Evolutionary conservation across 768 basidiomycete genomes (phyloP).

Genomic region (Kwoniella newhampshirensis): DNA sequence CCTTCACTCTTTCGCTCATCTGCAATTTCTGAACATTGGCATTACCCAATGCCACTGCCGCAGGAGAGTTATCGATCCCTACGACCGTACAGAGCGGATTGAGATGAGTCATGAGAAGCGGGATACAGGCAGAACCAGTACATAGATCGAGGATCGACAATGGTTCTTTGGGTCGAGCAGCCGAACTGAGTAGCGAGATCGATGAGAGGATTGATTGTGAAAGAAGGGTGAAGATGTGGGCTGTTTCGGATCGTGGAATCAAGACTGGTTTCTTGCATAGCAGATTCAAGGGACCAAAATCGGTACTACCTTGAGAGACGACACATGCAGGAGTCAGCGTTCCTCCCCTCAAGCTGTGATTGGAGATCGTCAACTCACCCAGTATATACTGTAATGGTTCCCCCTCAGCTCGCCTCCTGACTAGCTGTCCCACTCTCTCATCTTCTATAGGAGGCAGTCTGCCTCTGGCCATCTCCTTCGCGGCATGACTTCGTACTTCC

Average conservation of each 20-base stretch:
- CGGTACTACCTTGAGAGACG: slow-evolving; percentile 33
- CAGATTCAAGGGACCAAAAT: slow-evolving; percentile 77
- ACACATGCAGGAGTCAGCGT: background rate
- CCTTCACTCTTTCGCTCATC: slow-evolving; percentile 4
- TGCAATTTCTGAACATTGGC: slow-evolving; percentile 7
- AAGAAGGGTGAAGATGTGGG: slow-evolving; percentile 28
- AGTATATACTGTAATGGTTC: slow-evolving; percentile 91
- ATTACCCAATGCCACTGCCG: slow-evolving; percentile 23
- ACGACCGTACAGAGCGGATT: slow-evolving; percentile 1
- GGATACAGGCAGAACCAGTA: slow-evolving; percentile 89
- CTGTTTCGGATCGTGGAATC: slow-evolving; percentile 91
- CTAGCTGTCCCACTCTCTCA: slow-evolving; percentile 53
- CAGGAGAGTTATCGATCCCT: slow-evolving; percentile 35
- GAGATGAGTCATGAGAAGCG: slow-evolving; percentile 69
- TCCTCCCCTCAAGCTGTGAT: too few species aligned
- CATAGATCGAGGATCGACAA: slow-evolving; percentile 77
- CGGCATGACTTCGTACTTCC: slow-evolving; percentile 25
- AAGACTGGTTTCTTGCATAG: slow-evolving; percentile 73
- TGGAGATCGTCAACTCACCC: slow-evolving; percentile 58
- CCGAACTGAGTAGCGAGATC: slow-evolving; percentile 17
- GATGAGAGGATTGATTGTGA: slow-evolving; percentile 68
- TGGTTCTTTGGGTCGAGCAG: slow-evolving; percentile 50
- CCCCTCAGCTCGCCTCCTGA: slow-evolving; percentile 63
- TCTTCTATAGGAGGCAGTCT: slow-evolving; percentile 13
- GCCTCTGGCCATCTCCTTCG: slow-evolving; percentile 4